Percentiles rank a stretch among this genome's conserved stretches.
Conservation (phyloP, 441 rosid genomes). For the Mallotus japonicus region DNA sequence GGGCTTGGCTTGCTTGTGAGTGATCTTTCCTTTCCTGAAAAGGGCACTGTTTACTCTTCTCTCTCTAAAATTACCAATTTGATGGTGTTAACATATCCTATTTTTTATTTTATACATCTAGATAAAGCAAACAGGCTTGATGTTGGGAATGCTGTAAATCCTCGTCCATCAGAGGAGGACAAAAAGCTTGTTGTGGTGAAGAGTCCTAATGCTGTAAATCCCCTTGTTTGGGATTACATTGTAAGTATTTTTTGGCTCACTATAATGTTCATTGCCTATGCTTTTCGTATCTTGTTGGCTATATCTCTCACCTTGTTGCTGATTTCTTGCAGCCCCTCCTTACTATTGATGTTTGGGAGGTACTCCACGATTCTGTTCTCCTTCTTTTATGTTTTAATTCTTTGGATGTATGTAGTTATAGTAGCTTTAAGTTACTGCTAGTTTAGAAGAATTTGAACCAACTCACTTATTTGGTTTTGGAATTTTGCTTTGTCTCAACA, state of each 20-base stretch:
- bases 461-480: conserved; percentile 16
- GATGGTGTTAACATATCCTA: not conserved
- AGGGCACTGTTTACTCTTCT: conserved; percentile 1
- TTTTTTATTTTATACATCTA: conserved; percentile 23
- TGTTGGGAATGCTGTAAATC: conserved; percentile 66
- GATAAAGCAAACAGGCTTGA: conserved; percentile 76
- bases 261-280: not conserved
- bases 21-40: conserved; percentile 14
- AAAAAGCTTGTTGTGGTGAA: conserved; percentile 75
- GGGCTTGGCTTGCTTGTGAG: conserved; percentile 96
- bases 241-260: conserved; percentile 40
- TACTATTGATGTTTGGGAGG: conserved; percentile 97
- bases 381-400: not conserved
- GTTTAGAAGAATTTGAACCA: not conserved
- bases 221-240: conserved; percentile 81
- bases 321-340: conserved; percentile 78
- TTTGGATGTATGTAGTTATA: not conserved
- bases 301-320: conserved; percentile 25
- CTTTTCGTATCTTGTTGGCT: not conserved
- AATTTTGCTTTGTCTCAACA: conserved; percentile 38
- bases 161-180: conserved; percentile 65
- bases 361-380: conserved; percentile 23
- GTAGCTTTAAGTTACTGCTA: not conserved
- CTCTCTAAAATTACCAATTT: not conserved
- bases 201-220: conserved; percentile 88